Conservation (phyloP, 2,329 filamentous ascomycete species). For the Simplicillium sp. region DNA sequence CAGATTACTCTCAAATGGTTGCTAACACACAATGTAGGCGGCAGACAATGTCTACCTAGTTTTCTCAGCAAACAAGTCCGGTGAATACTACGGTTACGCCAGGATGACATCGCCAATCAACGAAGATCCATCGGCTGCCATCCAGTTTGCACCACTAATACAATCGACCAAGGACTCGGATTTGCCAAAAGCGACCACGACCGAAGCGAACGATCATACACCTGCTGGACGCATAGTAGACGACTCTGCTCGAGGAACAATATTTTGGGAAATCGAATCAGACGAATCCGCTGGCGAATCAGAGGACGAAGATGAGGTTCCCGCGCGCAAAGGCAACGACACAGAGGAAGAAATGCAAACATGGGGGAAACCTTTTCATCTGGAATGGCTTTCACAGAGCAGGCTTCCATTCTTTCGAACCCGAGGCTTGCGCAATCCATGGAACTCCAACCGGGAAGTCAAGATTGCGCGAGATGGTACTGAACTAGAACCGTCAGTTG, state of each 20-base stretch:
- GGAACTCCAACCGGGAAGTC: constrained; percentile 91
- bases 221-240: constrained; percentile 84
- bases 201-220: constrained; percentile 65
- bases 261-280: constrained; percentile 84
- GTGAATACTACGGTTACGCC: constrained; percentile 93
- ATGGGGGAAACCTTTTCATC: constrained; percentile 84
- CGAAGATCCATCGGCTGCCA: constrained; percentile 60
- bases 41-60: constrained; percentile 82
- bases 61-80: constrained; percentile 95
- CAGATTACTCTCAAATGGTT: neutral
- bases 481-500: constrained; percentile 77
- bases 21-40: constrained; percentile 36
- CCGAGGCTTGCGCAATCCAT: constrained; percentile 78
- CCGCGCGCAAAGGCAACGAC: constrained; percentile 27
- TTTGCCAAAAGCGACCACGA: constrained; percentile 69
- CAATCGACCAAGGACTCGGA: constrained; percentile 52
- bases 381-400: constrained; percentile 82
- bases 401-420: constrained; percentile 84
- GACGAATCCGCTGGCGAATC: constrained; percentile 38
- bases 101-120: constrained; percentile 81
- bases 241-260: constrained; percentile 86
- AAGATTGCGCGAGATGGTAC: constrained; percentile 95
- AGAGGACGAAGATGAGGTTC: constrained; percentile 31
- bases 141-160: constrained; percentile 58
- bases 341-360: constrained; percentile 48